Evolutionary conservation across 75 land plant genomes (phyloP).

Genomic region (Chamaecyparis obtusa): DNA sequence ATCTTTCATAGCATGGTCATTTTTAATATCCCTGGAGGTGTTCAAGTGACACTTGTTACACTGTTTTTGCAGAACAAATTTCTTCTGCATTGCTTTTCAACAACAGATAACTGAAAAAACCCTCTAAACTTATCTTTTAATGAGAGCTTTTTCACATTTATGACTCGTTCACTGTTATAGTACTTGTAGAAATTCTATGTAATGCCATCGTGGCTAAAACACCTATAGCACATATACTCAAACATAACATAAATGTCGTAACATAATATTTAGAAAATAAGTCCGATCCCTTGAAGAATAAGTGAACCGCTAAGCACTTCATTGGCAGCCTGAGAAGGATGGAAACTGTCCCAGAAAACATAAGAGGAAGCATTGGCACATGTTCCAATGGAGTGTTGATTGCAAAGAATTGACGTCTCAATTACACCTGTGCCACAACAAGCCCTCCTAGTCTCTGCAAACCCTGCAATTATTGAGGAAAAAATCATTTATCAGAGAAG

Average conservation of each 20-base stretch:
- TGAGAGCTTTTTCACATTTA: background rate
- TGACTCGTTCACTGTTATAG: background rate
- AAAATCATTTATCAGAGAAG: background rate
- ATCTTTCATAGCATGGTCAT: background rate
- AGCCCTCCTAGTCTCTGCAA: conserved; percentile 55
- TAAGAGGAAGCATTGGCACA: conserved; percentile 64
- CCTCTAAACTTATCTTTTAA: background rate
- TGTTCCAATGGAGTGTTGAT: conserved; percentile 50
- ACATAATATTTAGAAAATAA: conserved; percentile 24
- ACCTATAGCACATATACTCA: background rate
- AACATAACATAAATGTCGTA: background rate
- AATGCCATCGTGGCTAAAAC: background rate
- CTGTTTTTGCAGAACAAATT: background rate
- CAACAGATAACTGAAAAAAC: too few species aligned
- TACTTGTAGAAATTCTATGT: too few species aligned
- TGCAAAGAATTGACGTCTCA: conserved; percentile 71
- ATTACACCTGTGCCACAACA: conserved; percentile 85
- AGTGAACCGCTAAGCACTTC: conserved; percentile 38
- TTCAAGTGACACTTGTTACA: background rate
- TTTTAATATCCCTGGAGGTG: background rate
- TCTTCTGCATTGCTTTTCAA: background rate
- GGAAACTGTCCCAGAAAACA: conserved; percentile 85
- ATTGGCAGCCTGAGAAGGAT: conserved; percentile 70
- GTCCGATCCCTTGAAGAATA: conserved; percentile 37
- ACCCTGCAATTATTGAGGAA: conserved; percentile 28